Base-by-base conservation (phyloP, 1,284 basidiomycete genomes). In the Butyriboletus appendiculatus region DNA sequence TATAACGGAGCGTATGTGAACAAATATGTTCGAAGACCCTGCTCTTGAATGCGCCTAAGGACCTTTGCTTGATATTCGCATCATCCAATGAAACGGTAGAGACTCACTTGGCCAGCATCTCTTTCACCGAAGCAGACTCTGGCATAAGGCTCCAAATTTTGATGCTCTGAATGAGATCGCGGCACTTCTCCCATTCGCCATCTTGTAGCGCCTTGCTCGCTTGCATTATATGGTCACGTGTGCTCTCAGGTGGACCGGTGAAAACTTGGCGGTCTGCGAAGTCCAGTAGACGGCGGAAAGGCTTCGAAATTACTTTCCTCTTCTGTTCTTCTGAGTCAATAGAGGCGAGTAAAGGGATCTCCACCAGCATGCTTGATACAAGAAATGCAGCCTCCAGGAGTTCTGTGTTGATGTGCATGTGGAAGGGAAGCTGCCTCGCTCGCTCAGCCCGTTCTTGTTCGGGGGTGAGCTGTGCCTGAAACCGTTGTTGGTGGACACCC, bases 391-490 rank as follows among this genome's bases (percentile, higher is more conserved):
- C 96, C 75, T 99, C 97, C 58, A 99, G 81, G 28, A 99, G 79
- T 74, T 99, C 97, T 15, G 97, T 93, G 77, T 99, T 99, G 76
- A 99, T 96, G 77, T 99, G 97, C 91, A 99, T 94, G 75, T 99
- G 97, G 89, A 99, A 99, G 33, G 97, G 97, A 24, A 99, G 81
- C 67, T 98, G 93, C 44, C 96, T 85, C 63, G 95, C 92, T 64
- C 95, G 92, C 73, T 99, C 97, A 8, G 95, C 87, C 70, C 95
- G 92, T 73, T 99, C 97, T 75, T 99, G 96, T 73, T 99, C 97
- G 8, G 94, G 93, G 15, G 90, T 86, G 50, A 98, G 78, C 4
- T 81, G 70, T 47, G 66, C 79, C 65, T 91, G 91, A 81, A 91
- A 98, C 48, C 94, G 85, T 70, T 96, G 94, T 66, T 92, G 88